Evolutionary conservation across 73 alveolate genomes (phyloP), one percentile per base, ranked within the genome.

Genomic region (Blepharisma stoltei): DNA sequence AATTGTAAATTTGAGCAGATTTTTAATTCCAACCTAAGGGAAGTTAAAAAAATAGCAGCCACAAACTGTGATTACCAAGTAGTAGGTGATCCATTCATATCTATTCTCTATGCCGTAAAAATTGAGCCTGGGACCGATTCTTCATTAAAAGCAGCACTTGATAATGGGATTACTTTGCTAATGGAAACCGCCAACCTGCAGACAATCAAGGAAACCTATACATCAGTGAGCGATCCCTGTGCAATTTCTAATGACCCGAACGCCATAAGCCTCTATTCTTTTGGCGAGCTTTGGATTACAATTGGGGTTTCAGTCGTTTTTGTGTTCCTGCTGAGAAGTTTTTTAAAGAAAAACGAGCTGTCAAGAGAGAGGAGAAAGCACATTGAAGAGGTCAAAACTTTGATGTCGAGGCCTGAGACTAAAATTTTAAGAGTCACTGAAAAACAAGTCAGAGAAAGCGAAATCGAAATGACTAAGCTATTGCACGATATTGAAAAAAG

Each of bases 351-450:
- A 25, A 14, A 25, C 14, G 73, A 60, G 45, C 46, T 60, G 0
- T 8, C 14, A 8, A 60, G 23, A 25, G 73, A 60, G 5, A 60
- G 73, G 47, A 60, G 23, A 14, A 60, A 60, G 23, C 18, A 18
- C 5, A 25, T 60, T 25, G 73, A 60, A 20, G 73, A 25, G 5
- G 23, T 60, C 14, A 14, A 38, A 60, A 25, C 14, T 14, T 9
- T 60, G 18, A n/a, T 60, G 14, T n/a, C 73, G 3, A 60, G 73
- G 5, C 73, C 73, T 20, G 73, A 60, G 46, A 14, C 73, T n/a
- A 60, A 60, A 60, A 60, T 60, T 9, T 18, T 25, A 25, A 60
- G 23, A 60, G 18, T 60, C 73, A 60, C 73, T 20, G 45, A 18
- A 25, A 60, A 60, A 8, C 73, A 60, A 25, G 23, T 60, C 38